Evolutionary conservation across 108 stramenopile genomes (phyloP).

Genomic region (Poteriospumella lacustris): DNA sequence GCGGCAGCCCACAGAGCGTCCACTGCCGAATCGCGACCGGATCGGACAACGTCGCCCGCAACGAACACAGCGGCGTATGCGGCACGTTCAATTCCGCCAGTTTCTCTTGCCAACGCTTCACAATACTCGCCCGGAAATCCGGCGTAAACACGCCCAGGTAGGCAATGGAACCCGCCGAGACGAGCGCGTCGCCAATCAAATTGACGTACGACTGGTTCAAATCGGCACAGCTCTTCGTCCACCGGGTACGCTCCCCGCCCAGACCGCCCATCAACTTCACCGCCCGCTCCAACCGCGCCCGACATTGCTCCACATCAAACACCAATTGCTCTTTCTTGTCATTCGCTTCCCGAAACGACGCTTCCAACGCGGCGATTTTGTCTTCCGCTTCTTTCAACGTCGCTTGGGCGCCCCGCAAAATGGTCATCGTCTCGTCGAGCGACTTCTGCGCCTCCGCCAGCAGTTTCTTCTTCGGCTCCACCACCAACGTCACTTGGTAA

Average conservation of each 20-base stretch:
- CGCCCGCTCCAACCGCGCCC: conserved; percentile 53
- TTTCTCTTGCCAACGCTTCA: conserved; percentile 39
- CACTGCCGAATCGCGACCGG: conserved; percentile 50
- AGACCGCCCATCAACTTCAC: conserved; percentile 59
- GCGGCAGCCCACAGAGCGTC: conserved; percentile 47
- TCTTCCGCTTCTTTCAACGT: conserved; percentile 36
- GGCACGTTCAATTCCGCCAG: conserved; percentile 38
- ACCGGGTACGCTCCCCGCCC: conserved; percentile 57
- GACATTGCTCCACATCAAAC: conserved; percentile 51
- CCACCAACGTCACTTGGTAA: conserved; percentile 53
- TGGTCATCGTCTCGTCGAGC: conserved; percentile 48
- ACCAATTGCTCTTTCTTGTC: conserved; percentile 49
- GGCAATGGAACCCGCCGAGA: conserved; percentile 55
- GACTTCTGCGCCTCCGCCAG: conserved; percentile 53
- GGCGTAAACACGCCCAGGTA: conserved; percentile 58
- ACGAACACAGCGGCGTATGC: conserved; percentile 40
- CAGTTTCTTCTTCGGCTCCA: conserved; percentile 59
- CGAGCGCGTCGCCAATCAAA: conserved; percentile 53
- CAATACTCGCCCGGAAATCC: conserved; percentile 47
- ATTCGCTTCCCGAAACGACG: conserved; percentile 49
- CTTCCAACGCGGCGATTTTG: conserved; percentile 45
- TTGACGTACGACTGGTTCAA: conserved; percentile 42
- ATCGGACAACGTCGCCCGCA: conserved; percentile 47
- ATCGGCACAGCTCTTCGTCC: conserved; percentile 46
- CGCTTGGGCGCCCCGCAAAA: conserved; percentile 42